Conservation (phyloP, 2,329 filamentous ascomycete genomes). For the Verticillium nonalfalfae region DNA sequence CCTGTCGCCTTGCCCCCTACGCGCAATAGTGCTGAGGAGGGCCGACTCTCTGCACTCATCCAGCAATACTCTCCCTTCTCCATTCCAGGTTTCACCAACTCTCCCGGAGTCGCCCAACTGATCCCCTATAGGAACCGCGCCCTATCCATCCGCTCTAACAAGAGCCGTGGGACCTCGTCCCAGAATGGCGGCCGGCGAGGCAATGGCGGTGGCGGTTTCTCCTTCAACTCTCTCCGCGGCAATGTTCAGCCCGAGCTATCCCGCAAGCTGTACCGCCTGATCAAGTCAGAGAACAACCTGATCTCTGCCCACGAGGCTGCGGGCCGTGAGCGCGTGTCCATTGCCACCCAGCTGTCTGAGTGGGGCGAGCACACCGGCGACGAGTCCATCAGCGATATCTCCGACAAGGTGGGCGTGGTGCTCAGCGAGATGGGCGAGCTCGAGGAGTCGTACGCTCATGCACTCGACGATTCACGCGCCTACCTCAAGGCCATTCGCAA, state of each 20-base stretch:
- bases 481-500: slow-evolving; percentile 90
- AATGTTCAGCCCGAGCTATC: slow-evolving; percentile 82
- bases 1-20: neutral
- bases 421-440: slow-evolving; percentile 90
- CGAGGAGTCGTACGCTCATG: slow-evolving; percentile 82
- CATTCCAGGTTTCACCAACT: neutral
- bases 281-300: slow-evolving; percentile 90
- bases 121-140: slow-evolving; percentile 56
- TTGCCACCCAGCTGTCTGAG: slow-evolving; percentile 87
- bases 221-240: slow-evolving; percentile 79
- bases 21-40: neutral
- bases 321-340: slow-evolving; percentile 73
- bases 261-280: slow-evolving; percentile 81
- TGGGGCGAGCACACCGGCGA: slow-evolving; percentile 94
- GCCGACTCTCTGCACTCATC: neutral
- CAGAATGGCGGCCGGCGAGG: slow-evolving; percentile 29
- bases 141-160: slow-evolving; percentile 66
- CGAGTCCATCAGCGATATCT: slow-evolving; percentile 80
- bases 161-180: slow-evolving; percentile 31
- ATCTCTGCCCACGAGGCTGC: slow-evolving; percentile 81
- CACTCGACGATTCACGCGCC: slow-evolving; percentile 76
- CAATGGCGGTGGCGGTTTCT: slow-evolving; percentile 51
- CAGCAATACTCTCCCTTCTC: neutral
- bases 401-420: slow-evolving; percentile 91
- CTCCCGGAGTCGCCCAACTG: neutral